Percentiles rank a stretch among this genome's conserved stretches.
Conservation (phyloP, 768 basidiomycete species). For the Mycena albidolilacea region DNA sequence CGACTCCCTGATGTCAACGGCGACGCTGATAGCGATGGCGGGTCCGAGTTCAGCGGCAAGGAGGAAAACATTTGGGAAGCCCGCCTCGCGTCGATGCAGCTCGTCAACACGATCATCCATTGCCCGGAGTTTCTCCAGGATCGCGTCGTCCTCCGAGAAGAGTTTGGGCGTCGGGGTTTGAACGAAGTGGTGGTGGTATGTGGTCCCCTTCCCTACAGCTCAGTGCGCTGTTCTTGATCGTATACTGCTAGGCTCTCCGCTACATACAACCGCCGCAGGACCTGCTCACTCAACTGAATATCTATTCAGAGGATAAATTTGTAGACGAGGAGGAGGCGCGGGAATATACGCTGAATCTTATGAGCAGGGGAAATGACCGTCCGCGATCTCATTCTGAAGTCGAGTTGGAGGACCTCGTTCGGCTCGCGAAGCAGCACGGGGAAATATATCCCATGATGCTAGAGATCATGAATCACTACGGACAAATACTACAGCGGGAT, state of each 20-base stretch:
- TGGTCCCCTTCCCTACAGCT: constrained; percentile 34
- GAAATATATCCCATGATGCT: constrained; percentile 76
- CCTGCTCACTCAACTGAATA: constrained; percentile 83
- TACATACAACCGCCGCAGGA: constrained; percentile 84
- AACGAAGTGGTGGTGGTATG: constrained; percentile 89
- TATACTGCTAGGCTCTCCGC: constrained; percentile 70
- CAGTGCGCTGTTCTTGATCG: not conserved
- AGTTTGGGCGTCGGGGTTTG: constrained; percentile 85
- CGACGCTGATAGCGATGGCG: constrained; percentile 51
- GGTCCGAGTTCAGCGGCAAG: constrained; percentile 58
- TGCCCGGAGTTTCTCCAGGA: constrained; percentile 85
- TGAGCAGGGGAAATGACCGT: constrained; percentile 50
- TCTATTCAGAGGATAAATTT: constrained; percentile 90
- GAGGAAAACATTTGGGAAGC: constrained; percentile 88
- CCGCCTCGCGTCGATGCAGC: constrained; percentile 78
- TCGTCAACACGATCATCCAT: constrained; percentile 86
- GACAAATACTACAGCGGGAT: constrained; percentile 70
- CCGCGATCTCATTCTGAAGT: constrained; percentile 65
- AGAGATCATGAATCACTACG: constrained; percentile 71
- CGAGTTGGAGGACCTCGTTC: constrained; percentile 73
- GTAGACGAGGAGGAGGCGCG: constrained; percentile 92
- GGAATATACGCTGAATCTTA: constrained; percentile 65
- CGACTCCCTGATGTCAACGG: constrained; percentile 61
- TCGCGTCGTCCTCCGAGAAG: constrained; percentile 84
- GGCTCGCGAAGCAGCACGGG: constrained; percentile 71